Conservation (phyloP, 441 rosid species). For the Arabidopsis hybrid region DNA sequence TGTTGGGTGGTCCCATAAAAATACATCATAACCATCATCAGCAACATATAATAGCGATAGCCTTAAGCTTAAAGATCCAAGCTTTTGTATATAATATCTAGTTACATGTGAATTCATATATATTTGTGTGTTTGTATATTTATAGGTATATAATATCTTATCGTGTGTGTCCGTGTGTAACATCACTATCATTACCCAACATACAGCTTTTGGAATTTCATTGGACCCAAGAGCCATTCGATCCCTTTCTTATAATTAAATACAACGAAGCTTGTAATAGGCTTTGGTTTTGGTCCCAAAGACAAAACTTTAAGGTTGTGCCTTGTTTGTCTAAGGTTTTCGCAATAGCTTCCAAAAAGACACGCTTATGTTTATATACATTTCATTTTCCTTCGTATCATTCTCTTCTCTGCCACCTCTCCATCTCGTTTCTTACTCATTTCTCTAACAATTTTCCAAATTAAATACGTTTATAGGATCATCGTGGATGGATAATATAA, state of each 20-base stretch:
- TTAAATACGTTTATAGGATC: slow-evolving; percentile 28
- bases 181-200: slow-evolving; percentile 45
- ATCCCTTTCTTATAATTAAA: slow-evolving; percentile 36
- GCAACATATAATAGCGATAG: slow-evolving; percentile 35
- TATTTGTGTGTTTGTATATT: slow-evolving; percentile 4
- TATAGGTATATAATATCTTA: slow-evolving; percentile 37
- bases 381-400: slow-evolving; percentile 14
- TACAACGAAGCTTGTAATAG: slow-evolving; percentile 48
- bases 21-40: slow-evolving; percentile 45
- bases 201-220: slow-evolving; percentile 47
- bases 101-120: slow-evolving; percentile 38
- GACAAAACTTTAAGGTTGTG: slow-evolving; percentile 55
- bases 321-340: slow-evolving; percentile 46
- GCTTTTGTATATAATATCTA: slow-evolving; percentile 37
- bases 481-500: slow-evolving; percentile 42
- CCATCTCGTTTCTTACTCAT: slow-evolving; percentile 27
- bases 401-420: slow-evolving; percentile 31
- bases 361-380: slow-evolving; percentile 33
- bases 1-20: slow-evolving; percentile 49
- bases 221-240: slow-evolving; percentile 50
- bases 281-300: slow-evolving; percentile 50
- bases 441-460: slow-evolving; percentile 35
- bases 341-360: slow-evolving; percentile 44
- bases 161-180: slow-evolving; percentile 45
- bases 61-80: slow-evolving; percentile 43